These are phyloP conservation scores for Chlamydomonas schloesseri DNA, from an alignment of 139 green algal genomes.

Conservation along the genomic window DNA sequence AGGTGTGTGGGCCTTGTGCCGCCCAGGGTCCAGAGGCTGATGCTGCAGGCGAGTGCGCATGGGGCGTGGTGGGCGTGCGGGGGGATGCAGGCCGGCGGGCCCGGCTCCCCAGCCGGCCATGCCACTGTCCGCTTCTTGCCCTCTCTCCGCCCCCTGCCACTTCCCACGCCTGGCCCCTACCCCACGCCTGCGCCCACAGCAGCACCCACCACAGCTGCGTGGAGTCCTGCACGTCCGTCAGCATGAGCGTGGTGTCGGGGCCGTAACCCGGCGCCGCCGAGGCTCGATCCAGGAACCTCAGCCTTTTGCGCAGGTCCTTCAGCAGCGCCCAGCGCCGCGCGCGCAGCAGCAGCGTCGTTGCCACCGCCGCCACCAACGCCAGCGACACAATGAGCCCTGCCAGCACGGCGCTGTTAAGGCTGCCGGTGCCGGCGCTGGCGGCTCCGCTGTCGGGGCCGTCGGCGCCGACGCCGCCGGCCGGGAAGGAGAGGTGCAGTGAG, in stretches of 20 bases:
- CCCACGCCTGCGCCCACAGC: not conserved
- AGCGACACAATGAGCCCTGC: not conserved
- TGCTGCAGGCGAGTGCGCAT: too few relatives aligned
- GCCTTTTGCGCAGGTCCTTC: not conserved
- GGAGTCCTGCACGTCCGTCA: constrained; percentile 44
- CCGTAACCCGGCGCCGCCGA: constrained; percentile 17
- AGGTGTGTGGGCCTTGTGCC: too few relatives aligned
- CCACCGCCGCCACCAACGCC: not conserved
- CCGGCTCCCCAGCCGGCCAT: too few relatives aligned
- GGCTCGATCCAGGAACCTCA: not conserved
- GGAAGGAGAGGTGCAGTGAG: not conserved
- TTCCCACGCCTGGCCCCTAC: too few relatives aligned
- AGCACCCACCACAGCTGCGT: not conserved
- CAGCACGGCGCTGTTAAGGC: not conserved
- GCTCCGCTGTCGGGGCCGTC: not conserved
- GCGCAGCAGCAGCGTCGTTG: not conserved
- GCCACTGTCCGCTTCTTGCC: too few relatives aligned
- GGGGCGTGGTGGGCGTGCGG: too few relatives aligned
- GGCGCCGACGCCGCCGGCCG: not conserved
- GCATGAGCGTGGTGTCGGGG: constrained; percentile 37
- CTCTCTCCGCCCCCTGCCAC: too few relatives aligned
- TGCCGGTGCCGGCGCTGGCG: not conserved
- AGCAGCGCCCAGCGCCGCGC: not conserved
- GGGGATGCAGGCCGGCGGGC: too few relatives aligned
- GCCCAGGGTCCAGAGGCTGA: too few relatives aligned